Evolutionary conservation across 2,329 filamentous ascomycete genomes (phyloP), one percentile per base, ranked within the genome.

Genomic region (Thielaviopsis ethacetica): DNA sequence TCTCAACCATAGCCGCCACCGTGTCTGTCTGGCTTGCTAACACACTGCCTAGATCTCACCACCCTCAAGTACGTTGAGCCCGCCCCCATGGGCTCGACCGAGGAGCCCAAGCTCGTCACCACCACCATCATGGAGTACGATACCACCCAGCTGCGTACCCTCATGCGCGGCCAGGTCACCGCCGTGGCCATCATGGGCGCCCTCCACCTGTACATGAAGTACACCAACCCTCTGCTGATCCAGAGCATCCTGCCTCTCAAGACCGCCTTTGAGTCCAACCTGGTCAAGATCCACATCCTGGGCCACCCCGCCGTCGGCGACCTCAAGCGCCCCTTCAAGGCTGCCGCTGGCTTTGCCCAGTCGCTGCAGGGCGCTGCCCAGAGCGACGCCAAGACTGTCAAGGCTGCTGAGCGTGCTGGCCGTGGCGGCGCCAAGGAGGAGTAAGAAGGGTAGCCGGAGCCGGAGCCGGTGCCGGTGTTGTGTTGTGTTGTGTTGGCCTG

Each of bases 131-230:
- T 94, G 76, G 90, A 91, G 68, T 98, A 98, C 80, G 93, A 98
- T 73, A 78, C 83, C 67, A 76, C 80, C 67, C 91, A 97, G 77
- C 58, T 97, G 70, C 86, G 86, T 75, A 77, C 81, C 64, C 80
- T 89, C 65, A 88, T 91, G 80, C 93, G 93, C 73, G 81, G 85
- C 64, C 91, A 97, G 76, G 75, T 94, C 68, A 97, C 95, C 88
- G 93, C 93, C 62, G 79, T 98, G 61, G 91, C 81, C 72, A 98
- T 98, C 91, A 97, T 98, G 91, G 83, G 74, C 63, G 88, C 96
- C 69, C 97, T 98, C 91, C 93, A 98, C 77, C 65, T 98, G 63
- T 98, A 97, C 84, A 87, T 98, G 80, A 91, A 96, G 73, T 98
- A 97, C 85, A 97, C 91, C 76, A 98, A 97, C 83, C 93, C 93